Evolutionary conservation across 2,329 filamentous ascomycete species (phyloP), one percentile per base, ranked within the genome.

Genomic region (Sclerotinia minor): DNA sequence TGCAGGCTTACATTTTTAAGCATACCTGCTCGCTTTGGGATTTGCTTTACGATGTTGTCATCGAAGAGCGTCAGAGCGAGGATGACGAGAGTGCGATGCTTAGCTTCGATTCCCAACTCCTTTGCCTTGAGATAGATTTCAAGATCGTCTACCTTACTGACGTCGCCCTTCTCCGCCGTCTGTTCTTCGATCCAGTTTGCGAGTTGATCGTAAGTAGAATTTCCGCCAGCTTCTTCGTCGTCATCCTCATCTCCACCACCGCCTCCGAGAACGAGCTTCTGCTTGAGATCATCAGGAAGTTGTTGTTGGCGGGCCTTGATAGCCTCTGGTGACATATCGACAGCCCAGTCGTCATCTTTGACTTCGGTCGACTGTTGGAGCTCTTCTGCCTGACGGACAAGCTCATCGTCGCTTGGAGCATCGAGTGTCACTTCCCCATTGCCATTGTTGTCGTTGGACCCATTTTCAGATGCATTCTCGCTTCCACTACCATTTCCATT

Each of bases 71-170:
- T 94, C 84, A 97, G 93, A 60, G 94, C 92, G 55, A 99, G 88
- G 69, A 99, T 94, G 68, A 94, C 86, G 67, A 97, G 85, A 60
- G 94, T 97, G 81, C 91, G 93, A 84, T 97, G 92, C 87, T 98
- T 99, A 81, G 81, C 80, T 82, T 97, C 94, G 72, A 99, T 95
- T 75, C 94, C 94, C 67, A 98, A 84, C 75, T 98, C 95, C 83
- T 96, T 95, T 72, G 94, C 94, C 85, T 99, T 98, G 81, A 96
- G 83, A 81, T 96, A 98, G 78, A 99, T 92, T 50, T 94, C 90
- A 73, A 98, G 85, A 76, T 96, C 94, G 77, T 92, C 89, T 72
- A 99, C 86, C 69, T 93, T 89, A 81, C 88, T 84, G 75, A 97
- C 84, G 74, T 88, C 84, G 70, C 90, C 91, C 80, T 90, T 89